Percentiles rank a stretch among this genome's conserved stretches.
Evolutionary conservation across 495 filamentous ascomycete genomes (phyloP).

Genomic region (Penicillium soppii): DNA sequence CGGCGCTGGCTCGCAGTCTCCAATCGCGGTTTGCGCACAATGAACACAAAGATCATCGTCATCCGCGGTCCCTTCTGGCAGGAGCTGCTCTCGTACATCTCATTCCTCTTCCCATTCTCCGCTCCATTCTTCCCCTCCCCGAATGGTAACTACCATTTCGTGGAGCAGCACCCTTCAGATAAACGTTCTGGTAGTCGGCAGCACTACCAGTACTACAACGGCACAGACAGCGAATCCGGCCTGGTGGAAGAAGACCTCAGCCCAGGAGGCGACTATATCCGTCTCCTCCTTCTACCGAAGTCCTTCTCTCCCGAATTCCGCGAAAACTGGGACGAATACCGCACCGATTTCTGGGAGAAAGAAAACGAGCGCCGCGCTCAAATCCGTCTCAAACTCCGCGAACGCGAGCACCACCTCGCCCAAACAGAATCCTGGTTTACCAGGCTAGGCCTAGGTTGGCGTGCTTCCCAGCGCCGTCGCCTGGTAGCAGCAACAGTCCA

Average conservation of each 20-base stretch:
- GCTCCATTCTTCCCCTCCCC: slow-evolving; percentile 61
- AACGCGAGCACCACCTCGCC: slow-evolving; percentile 63
- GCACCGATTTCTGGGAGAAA: slow-evolving; percentile 92
- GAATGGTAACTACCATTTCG: slow-evolving; percentile 63
- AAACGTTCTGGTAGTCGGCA: slow-evolving; percentile 35
- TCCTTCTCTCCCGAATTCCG: slow-evolving; percentile 92
- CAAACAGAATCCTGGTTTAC: slow-evolving; percentile 73
- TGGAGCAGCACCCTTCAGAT: slow-evolving; percentile 54
- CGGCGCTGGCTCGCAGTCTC: slow-evolving; percentile 83
- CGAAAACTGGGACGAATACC: slow-evolving; percentile 95
- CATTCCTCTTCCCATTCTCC: slow-evolving; percentile 74
- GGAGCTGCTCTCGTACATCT: slow-evolving; percentile 66
- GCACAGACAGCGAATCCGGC: slow-evolving; percentile 55
- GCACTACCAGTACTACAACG: slow-evolving; percentile 40
- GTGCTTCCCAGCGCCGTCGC: slow-evolving; percentile 50
- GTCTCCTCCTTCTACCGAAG: slow-evolving; percentile 87
- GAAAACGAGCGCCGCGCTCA: slow-evolving; percentile 86
- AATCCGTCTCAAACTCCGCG: slow-evolving; percentile 65
- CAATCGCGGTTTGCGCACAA: slow-evolving; percentile 83
- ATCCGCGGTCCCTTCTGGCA: slow-evolving; percentile 81
- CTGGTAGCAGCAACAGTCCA: slow-evolving; percentile 32
- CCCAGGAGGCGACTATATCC: slow-evolving; percentile 85
- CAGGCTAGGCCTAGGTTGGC: slow-evolving; percentile 66
- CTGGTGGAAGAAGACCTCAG: slow-evolving; percentile 76
- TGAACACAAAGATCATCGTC: slow-evolving; percentile 94